A percentile compares a stretch with the other conserved stretches of the same genome.
phyloP scores from a whole-genome alignment of 1,284 basidiomycete species.

The Porodaedalea pini region DNA sequence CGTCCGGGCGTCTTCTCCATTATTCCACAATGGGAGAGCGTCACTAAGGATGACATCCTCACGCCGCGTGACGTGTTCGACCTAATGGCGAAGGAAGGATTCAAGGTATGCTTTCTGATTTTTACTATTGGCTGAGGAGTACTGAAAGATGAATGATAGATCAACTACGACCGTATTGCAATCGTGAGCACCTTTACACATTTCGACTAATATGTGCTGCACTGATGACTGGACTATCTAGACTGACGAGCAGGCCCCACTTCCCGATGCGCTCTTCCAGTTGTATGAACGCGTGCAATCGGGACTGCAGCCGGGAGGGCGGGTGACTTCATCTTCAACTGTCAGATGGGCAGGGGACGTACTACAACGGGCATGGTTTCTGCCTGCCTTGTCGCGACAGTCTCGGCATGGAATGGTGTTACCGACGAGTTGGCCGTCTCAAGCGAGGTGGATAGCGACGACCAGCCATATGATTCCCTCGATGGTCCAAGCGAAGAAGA shows the following conservation, averaged over 20 bases:
- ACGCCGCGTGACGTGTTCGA: slow-evolving; percentile 88
- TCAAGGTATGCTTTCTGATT: slow-evolving; percentile 50
- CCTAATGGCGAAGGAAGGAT: slow-evolving; percentile 71
- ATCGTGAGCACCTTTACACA: slow-evolving; percentile 71
- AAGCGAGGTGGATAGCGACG: slow-evolving; percentile 39
- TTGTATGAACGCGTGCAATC: slow-evolving; percentile 71
- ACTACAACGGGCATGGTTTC: slow-evolving; percentile 94
- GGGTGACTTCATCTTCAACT: slow-evolving; percentile 84
- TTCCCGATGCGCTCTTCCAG: slow-evolving; percentile 80
- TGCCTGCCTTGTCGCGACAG: slow-evolving; percentile 83
- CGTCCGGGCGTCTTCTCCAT: slow-evolving; percentile 87
- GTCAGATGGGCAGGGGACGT: slow-evolving; percentile 81
- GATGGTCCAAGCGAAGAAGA: slow-evolving; percentile 82
- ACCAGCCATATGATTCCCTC: slow-evolving; percentile 57
- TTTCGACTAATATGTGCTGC: too few species aligned
- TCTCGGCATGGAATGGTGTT: slow-evolving; percentile 55
- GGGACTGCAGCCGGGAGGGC: slow-evolving; percentile 52
- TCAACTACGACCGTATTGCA: slow-evolving; percentile 85
- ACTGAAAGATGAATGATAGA: slow-evolving; percentile 39
- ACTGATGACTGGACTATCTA: too few species aligned
- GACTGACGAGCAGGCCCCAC: slow-evolving; percentile 95
- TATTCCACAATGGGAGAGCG: slow-evolving; percentile 86
- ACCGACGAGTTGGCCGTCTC: slow-evolving; percentile 36
- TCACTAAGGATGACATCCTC: slow-evolving; percentile 84
- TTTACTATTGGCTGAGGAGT: not conserved